Evolutionary conservation across 2,329 filamentous ascomycete species (phyloP).

Genomic region (Botrytis fabae): DNA sequence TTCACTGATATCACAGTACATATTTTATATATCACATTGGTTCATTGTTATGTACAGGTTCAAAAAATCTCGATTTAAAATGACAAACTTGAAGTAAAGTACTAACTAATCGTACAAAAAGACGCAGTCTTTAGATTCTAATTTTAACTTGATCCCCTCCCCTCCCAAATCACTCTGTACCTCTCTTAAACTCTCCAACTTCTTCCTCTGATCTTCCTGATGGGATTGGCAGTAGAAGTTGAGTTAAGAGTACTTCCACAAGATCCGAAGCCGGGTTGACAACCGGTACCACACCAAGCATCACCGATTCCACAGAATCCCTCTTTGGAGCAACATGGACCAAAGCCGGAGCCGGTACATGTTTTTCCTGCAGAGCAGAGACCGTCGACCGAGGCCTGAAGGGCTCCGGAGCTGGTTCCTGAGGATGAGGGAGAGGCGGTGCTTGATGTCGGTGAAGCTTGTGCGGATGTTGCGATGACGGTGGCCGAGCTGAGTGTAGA

Average conservation of each 20-base stretch:
- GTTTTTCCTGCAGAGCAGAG: conserved; percentile 27
- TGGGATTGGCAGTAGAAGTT: conserved; percentile 4
- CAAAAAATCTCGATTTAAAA: not conserved
- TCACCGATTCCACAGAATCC: conserved; percentile 27
- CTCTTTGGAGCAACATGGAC: conserved; percentile 29
- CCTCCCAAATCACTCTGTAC: not conserved
- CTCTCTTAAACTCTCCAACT: not conserved
- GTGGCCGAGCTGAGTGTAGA: not conserved
- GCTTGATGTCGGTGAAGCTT: conserved; percentile 5
- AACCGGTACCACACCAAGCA: conserved; percentile 28
- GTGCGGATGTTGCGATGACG: not conserved
- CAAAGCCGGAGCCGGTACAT: conserved; percentile 26
- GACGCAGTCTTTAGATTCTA: not conserved
- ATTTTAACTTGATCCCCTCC: not conserved
- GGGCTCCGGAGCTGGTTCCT: conserved; percentile 12
- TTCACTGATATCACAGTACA: not conserved
- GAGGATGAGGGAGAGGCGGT: conserved; percentile 11
- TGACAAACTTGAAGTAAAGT: not conserved
- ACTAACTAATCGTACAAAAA: not conserved
- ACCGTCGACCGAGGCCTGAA: conserved; percentile 23
- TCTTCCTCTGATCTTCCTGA: conserved; percentile 12
- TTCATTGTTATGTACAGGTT: not conserved
- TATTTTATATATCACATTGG: not conserved
- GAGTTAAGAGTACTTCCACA: conserved; percentile 25
- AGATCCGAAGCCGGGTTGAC: conserved; percentile 27